Evolutionary conservation across 2,329 filamentous ascomycete species (phyloP).

Genomic region (Monosporascus sp.): DNA sequence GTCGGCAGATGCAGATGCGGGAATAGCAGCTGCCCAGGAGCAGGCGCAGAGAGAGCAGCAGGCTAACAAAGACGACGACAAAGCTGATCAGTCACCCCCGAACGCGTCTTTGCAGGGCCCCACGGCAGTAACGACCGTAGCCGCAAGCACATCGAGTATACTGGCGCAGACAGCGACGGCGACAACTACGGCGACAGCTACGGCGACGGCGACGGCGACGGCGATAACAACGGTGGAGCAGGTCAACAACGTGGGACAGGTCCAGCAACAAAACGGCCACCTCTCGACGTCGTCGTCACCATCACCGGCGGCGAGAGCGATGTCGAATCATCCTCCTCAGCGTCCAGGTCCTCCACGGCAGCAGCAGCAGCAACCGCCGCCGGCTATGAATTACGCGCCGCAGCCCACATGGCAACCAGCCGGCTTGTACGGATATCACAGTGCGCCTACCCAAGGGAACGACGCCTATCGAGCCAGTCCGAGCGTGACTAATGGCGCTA

Average conservation of each 20-base stretch:
- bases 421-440: conserved; percentile 26
- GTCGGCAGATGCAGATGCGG: conserved; percentile 18
- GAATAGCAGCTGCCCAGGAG: conserved; percentile 17
- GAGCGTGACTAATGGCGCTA: conserved; percentile 24
- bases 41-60: conserved; percentile 22
- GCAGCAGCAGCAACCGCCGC: not conserved
- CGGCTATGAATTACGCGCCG: conserved; percentile 20
- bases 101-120: not conserved
- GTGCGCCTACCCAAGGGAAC: conserved; percentile 15
- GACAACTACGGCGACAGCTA: not conserved
- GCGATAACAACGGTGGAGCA: not conserved
- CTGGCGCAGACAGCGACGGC: not conserved
- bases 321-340: conserved; percentile 26
- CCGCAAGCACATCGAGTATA: not conserved
- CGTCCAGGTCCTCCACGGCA: conserved; percentile 23
- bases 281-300: conserved; percentile 10
- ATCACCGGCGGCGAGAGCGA: conserved; percentile 15
- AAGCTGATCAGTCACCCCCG: conserved; percentile 3
- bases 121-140: not conserved
- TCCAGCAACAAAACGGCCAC: not conserved
- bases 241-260: not conserved
- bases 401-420: conserved; percentile 21
- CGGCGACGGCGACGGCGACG: not conserved
- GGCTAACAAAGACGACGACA: conserved; percentile 6
- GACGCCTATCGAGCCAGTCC: conserved; percentile 32